phyloP scores from a whole-genome alignment of 140 eudicot species.

The Oenanthe javanica region DNA sequence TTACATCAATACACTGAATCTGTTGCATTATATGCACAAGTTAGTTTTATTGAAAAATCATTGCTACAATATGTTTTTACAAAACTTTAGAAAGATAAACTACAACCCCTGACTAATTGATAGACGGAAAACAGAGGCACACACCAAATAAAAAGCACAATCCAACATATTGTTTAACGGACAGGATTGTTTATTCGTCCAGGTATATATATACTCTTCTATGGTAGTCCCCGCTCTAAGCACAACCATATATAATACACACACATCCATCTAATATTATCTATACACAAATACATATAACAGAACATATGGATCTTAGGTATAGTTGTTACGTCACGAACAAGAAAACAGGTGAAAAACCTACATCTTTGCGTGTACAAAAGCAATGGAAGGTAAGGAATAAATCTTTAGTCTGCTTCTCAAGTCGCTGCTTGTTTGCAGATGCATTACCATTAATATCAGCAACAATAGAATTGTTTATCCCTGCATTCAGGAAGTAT shows the following conservation, averaged over 20 bases:
- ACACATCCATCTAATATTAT: background rate
- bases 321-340: background rate
- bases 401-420: constrained; percentile 44
- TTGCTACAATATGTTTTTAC: background rate
- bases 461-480: constrained; percentile 1
- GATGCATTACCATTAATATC: constrained; percentile 14
- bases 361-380: constrained; percentile 70
- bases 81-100: background rate
- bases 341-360: constrained; percentile 4
- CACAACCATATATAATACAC: background rate
- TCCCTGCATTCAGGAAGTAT: constrained; percentile 15
- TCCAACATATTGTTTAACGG: background rate
- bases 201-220: background rate
- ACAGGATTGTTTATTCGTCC: background rate
- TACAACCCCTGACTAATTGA: background rate
- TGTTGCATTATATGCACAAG: constrained; percentile 6
- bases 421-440: constrained; percentile 29
- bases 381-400: constrained; percentile 72
- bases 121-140: background rate
- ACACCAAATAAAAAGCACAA: background rate
- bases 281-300: background rate
- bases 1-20: constrained; percentile 54
- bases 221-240: background rate
- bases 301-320: background rate
- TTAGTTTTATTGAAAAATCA: background rate